Evolutionary conservation across 129 eudicot genomes (phyloP).

Genomic region (Gnaphalium uliginosum): DNA sequence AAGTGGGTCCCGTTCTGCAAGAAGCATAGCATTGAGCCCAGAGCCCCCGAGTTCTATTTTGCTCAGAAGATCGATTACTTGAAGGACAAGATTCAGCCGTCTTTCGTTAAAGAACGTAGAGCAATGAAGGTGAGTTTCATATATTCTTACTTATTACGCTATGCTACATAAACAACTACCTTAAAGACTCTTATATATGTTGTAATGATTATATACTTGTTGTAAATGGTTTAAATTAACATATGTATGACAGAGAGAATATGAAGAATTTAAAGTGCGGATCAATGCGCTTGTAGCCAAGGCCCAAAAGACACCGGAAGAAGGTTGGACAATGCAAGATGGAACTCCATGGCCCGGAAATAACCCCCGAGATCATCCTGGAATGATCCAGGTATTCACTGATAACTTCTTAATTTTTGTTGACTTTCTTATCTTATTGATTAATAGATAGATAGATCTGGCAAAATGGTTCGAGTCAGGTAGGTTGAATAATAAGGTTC

Average conservation of each 20-base stretch:
- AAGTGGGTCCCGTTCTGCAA: conserved; percentile 89
- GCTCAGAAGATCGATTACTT: conserved; percentile 87
- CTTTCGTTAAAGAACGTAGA: conserved; percentile 86
- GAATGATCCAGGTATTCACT: conserved; percentile 79
- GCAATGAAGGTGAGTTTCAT: conserved; percentile 68
- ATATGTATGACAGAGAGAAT: conserved; percentile 59
- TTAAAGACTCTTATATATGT: background rate
- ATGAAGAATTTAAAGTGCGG: conserved; percentile 73
- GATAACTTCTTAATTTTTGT: background rate
- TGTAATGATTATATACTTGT: background rate
- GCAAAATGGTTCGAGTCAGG: background rate
- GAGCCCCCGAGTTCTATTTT: conserved; percentile 92
- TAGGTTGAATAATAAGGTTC: background rate
- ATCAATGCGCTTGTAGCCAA: conserved; percentile 80
- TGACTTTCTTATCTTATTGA: background rate
- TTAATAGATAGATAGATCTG: background rate
- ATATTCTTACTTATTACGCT: background rate
- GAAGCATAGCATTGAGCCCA: conserved; percentile 78
- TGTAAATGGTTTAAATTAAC: background rate
- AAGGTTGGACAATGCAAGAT: conserved; percentile 97
- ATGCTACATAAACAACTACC: background rate
- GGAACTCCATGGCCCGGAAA: conserved; percentile 96
- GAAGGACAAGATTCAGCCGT: conserved; percentile 87
- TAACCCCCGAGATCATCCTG: conserved; percentile 87
- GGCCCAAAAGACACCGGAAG: conserved; percentile 84